Percentiles rank a stretch among this genome's conserved stretches.
phyloP scores from a whole-genome alignment of 1,284 basidiomycete species.

The Fomitopsis schrenkii region DNA sequence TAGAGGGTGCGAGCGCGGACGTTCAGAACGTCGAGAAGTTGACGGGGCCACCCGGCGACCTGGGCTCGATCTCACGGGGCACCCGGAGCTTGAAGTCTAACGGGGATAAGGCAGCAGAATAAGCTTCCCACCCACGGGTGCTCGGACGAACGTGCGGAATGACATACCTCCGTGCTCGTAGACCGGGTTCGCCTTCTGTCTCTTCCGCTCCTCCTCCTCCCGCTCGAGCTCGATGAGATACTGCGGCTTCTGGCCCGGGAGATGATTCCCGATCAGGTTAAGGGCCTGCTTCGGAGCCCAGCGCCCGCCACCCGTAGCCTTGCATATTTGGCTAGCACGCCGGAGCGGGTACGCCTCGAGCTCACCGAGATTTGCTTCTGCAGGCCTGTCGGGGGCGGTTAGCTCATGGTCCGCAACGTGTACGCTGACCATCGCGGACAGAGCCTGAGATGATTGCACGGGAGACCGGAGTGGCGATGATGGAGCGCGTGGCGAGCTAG shows the following conservation, averaged over 20 bases:
- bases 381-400: not conserved
- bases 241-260: constrained; percentile 58
- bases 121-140: not conserved
- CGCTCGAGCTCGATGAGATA: constrained; percentile 66
- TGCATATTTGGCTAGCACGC: constrained; percentile 61
- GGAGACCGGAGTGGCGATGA: constrained; percentile 28
- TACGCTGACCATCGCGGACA: constrained; percentile 32
- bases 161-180: constrained; percentile 54
- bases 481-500: constrained; percentile 27
- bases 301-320: constrained; percentile 69
- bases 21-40: constrained; percentile 53
- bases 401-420: constrained; percentile 34
- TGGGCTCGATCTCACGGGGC: constrained; percentile 40
- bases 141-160: not conserved
- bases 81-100: constrained; percentile 61
- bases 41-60: constrained; percentile 29
- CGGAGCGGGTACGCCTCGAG: constrained; percentile 66
- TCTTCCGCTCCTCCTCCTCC: constrained; percentile 48
- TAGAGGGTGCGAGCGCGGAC: not conserved
- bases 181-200: constrained; percentile 51
- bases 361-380: constrained; percentile 36
- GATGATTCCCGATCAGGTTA: constrained; percentile 45
- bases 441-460: constrained; percentile 28
- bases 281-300: constrained; percentile 58
- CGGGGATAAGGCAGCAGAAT: not conserved